A percentile compares a stretch with the other conserved stretches of the same genome.
Evolutionary conservation across 2,329 filamentous ascomycete species (phyloP).

Genomic region (Ophiostoma ulmi): DNA sequence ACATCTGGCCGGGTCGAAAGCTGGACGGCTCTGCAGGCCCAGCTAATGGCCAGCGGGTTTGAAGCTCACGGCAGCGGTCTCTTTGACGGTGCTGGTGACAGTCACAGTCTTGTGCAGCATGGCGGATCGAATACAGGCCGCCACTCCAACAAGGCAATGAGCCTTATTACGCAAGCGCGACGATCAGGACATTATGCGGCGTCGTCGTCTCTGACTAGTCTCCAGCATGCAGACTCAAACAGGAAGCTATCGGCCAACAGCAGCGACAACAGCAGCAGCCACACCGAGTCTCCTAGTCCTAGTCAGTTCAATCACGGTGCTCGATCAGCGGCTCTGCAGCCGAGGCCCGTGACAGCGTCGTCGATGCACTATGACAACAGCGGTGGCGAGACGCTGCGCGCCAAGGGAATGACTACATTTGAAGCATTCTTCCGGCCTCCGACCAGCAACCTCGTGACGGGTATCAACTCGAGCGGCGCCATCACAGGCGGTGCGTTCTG

Average conservation of each 20-base stretch:
- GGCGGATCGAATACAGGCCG: background rate
- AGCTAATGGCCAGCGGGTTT: conserved; percentile 28
- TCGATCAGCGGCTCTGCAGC: background rate
- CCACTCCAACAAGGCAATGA: background rate
- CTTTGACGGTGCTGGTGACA: conserved; percentile 3
- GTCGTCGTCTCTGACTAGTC: conserved; percentile 23
- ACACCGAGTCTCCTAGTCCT: background rate
- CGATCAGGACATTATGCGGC: conserved; percentile 26
- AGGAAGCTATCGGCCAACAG: background rate
- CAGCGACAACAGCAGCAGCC: background rate
- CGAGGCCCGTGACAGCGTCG: background rate
- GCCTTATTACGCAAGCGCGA: conserved; percentile 28
- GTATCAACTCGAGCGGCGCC: background rate
- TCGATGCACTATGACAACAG: background rate
- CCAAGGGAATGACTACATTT: background rate
- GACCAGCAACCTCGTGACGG: background rate
- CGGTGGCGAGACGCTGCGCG: background rate
- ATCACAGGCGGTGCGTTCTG: background rate
- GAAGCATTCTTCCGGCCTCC: background rate
- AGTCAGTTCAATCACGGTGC: background rate
- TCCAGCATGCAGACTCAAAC: conserved; percentile 8
- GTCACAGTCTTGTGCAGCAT: background rate
- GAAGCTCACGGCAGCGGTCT: background rate
- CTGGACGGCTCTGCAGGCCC: conserved; percentile 52
- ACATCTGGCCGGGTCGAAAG: conserved; percentile 55